Percentiles rank a stretch among this genome's conserved stretches.
Conservation (phyloP, 2,329 filamentous ascomycete genomes). For the Biscogniauxia sp. region DNA sequence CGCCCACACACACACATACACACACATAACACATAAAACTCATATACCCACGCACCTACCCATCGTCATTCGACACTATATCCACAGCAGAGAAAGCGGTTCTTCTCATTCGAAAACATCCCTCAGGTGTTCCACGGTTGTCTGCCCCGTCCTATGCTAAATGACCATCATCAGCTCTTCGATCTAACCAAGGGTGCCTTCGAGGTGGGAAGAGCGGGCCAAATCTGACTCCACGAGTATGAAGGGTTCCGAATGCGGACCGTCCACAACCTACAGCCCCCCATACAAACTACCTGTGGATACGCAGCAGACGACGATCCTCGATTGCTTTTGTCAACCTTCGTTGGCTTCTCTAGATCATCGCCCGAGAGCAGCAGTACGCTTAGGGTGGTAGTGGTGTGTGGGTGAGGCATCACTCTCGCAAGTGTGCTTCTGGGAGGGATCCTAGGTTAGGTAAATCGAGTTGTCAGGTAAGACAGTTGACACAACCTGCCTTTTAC, state of each 20-base stretch:
- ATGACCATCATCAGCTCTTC: neutral
- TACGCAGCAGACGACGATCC: slow-evolving; percentile 8
- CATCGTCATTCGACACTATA: neutral
- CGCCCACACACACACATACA: neutral
- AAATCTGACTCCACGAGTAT: neutral
- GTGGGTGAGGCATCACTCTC: neutral
- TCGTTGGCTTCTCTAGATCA: neutral
- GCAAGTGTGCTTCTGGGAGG: neutral
- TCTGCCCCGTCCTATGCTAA: neutral
- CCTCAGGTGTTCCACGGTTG: neutral
- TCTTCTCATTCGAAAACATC: neutral
- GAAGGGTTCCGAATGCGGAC: neutral
- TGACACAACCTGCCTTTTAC: neutral
- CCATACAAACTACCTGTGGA: slow-evolving; percentile 16
- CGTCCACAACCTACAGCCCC: slow-evolving; percentile 3
- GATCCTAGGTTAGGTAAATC: neutral
- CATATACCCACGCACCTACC: too few relatives aligned
- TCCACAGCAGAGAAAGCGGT: neutral
- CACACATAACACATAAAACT: neutral
- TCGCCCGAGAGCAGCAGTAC: neutral
- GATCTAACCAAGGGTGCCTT: neutral
- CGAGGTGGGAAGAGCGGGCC: neutral
- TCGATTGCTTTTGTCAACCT: neutral
- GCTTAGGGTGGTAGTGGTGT: neutral
- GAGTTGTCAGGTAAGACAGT: neutral